phyloP scores from a whole-genome alignment of 73 alveolate genomes.

The Paraurostyla sp. region DNA sequence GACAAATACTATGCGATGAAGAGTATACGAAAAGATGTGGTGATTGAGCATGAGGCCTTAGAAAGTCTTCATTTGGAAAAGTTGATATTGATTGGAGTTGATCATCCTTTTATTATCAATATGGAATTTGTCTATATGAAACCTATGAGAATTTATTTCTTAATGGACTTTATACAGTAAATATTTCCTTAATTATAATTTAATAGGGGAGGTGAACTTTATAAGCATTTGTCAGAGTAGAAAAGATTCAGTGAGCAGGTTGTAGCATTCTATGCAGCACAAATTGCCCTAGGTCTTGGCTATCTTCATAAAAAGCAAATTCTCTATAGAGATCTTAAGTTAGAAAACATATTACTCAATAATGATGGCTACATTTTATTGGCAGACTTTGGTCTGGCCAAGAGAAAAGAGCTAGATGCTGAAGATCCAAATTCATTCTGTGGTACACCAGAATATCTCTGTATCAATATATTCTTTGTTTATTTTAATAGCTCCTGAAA shows the following conservation, averaged over 20 bases:
- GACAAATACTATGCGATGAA: slow-evolving; percentile 78
- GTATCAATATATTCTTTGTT: neutral
- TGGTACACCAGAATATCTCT: slow-evolving; percentile 77
- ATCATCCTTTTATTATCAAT: slow-evolving; percentile 87
- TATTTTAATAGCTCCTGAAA: slow-evolving; percentile 82
- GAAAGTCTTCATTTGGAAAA: slow-evolving; percentile 84
- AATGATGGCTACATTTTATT: slow-evolving; percentile 73
- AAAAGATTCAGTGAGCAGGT: slow-evolving; percentile 64
- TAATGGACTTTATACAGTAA: slow-evolving; percentile 84
- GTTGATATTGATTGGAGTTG: slow-evolving; percentile 76
- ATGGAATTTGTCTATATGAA: slow-evolving; percentile 85
- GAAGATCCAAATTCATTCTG: slow-evolving; percentile 50
- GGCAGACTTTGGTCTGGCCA: slow-evolving; percentile 80
- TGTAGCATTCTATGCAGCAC: slow-evolving; percentile 72
- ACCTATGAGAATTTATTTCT: slow-evolving; percentile 87
- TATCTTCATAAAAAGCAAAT: slow-evolving; percentile 64
- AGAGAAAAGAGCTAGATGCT: neutral
- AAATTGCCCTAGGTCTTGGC: slow-evolving; percentile 72
- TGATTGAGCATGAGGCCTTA: slow-evolving; percentile 86
- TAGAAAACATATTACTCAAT: slow-evolving; percentile 76
- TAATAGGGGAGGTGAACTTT: slow-evolving; percentile 65
- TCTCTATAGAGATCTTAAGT: slow-evolving; percentile 74
- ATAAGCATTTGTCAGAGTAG: neutral
- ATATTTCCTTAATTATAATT: neutral
- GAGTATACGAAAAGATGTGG: slow-evolving; percentile 84